These are phyloP conservation scores for Protomyces inundatus DNA, from an alignment of 1,139 yeast genomes.

Conservation along the genomic window DNA sequence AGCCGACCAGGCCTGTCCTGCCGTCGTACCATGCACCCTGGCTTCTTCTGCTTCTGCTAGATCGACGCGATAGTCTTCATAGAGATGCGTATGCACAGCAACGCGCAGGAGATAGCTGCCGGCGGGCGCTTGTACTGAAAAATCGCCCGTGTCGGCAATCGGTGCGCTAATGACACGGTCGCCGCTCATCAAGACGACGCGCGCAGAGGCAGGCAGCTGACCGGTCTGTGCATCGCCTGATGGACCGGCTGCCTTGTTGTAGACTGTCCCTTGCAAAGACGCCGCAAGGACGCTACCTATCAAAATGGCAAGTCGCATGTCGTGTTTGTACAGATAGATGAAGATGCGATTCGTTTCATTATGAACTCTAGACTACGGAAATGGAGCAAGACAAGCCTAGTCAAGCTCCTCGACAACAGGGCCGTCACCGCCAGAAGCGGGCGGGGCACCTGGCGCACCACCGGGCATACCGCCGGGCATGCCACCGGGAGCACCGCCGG, in stretches of 20 bases:
- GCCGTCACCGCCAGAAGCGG: slow-evolving; percentile 46
- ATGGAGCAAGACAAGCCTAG: slow-evolving; percentile 40
- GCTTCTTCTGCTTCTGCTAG: neutral
- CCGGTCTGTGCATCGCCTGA: too few relatives aligned
- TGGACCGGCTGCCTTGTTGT: neutral
- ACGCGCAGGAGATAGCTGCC: neutral
- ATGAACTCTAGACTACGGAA: neutral
- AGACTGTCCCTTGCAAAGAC: neutral
- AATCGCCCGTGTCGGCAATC: too few relatives aligned
- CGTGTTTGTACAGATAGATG: neutral
- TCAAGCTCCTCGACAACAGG: slow-evolving; percentile 95
- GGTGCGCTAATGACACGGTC: too few relatives aligned
- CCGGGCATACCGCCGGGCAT: slow-evolving; percentile 56
- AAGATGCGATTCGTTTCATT: neutral
- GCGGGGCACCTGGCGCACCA: slow-evolving; percentile 41
- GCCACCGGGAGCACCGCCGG: slow-evolving; percentile 67
- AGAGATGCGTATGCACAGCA: neutral
- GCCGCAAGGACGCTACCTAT: neutral
- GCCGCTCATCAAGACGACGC: too few relatives aligned
- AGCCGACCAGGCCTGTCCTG: neutral
- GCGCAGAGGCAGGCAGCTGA: too few relatives aligned
- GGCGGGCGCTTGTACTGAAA: neutral
- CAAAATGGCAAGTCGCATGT: neutral
- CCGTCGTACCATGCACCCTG: neutral
- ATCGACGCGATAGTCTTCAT: neutral